A percentile compares a stretch with the other conserved stretches of the same genome.
phyloP scores from a whole-genome alignment of 805 yeast genomes.

The Spathaspora arborariae region DNA sequence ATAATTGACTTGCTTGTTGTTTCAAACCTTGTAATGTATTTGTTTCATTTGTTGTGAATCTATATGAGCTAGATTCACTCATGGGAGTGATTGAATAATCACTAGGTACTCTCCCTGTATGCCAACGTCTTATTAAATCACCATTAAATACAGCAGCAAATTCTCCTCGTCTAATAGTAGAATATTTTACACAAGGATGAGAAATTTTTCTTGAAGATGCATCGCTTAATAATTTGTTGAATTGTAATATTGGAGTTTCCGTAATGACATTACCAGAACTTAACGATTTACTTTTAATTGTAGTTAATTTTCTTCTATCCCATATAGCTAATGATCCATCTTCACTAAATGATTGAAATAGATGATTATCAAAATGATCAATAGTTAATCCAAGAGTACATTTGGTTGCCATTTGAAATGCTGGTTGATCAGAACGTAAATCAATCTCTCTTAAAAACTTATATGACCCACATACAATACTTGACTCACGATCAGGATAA shows the following conservation, averaged over 20 bases:
- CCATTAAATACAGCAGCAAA: constrained; percentile 79
- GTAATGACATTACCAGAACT: constrained; percentile 20
- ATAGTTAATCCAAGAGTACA: constrained; percentile 64
- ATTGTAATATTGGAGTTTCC: constrained; percentile 57
- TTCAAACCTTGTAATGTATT: constrained; percentile 17
- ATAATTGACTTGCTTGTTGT: constrained; percentile 33
- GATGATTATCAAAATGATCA: constrained; percentile 64
- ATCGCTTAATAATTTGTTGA: constrained; percentile 59
- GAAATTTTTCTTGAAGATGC: constrained; percentile 52
- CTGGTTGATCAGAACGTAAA: constrained; percentile 58
- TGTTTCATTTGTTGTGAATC: background rate
- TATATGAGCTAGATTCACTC: background rate
- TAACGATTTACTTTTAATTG: constrained; percentile 9
- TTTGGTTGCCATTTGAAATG: constrained; percentile 71
- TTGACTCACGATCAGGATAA: constrained; percentile 51
- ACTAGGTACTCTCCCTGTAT: constrained; percentile 55
- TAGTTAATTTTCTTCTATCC: constrained; percentile 64
- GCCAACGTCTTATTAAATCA: constrained; percentile 75
- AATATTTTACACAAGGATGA: constrained; percentile 66
- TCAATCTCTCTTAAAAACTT: constrained; percentile 79
- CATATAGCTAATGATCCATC: constrained; percentile 82
- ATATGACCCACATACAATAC: constrained; percentile 69
- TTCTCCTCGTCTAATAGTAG: constrained; percentile 63
- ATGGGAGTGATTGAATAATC: constrained; percentile 4
- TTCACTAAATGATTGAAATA: constrained; percentile 74